These are phyloP conservation scores for Phytophthora pistaciae DNA, from an alignment of 352 stramenopile genomes.

Conservation along the genomic window DNA sequence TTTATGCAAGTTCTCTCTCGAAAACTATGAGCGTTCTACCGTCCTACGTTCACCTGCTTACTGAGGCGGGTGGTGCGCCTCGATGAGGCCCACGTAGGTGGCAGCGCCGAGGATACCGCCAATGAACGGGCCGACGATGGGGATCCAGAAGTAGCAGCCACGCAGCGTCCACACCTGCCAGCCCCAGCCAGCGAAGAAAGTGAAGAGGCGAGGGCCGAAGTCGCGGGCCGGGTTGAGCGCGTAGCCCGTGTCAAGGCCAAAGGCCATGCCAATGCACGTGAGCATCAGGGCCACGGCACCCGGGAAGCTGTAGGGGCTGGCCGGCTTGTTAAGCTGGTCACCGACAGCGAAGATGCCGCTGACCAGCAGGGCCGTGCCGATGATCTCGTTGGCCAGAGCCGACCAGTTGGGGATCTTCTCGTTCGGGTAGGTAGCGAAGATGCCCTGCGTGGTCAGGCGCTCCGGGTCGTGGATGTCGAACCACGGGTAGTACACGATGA, in stretches of 20 bases:
- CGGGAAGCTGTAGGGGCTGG: constrained; percentile 48
- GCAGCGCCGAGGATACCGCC: constrained; percentile 33
- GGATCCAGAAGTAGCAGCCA: constrained; percentile 36
- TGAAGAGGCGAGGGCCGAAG: constrained; percentile 59
- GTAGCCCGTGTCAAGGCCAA: constrained; percentile 51
- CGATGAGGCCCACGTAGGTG: constrained; percentile 33
- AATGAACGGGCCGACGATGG: constrained; percentile 36
- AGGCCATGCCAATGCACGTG: constrained; percentile 46
- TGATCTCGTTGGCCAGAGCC: constrained; percentile 52
- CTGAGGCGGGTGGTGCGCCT: constrained; percentile 28
- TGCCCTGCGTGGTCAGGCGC: constrained; percentile 43
- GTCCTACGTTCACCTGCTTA: constrained; percentile 1
- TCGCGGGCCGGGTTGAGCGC: constrained; percentile 56
- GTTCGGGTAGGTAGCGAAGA: constrained; percentile 66
- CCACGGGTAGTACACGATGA: constrained; percentile 69
- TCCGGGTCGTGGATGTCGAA: constrained; percentile 59
- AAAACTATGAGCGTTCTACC: not conserved
- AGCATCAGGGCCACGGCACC: constrained; percentile 44
- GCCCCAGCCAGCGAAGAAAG: constrained; percentile 55
- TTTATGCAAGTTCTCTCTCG: not conserved
- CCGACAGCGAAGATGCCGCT: constrained; percentile 54
- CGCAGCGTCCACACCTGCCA: constrained; percentile 48
- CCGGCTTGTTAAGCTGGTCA: constrained; percentile 56
- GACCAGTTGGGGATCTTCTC: constrained; percentile 48
- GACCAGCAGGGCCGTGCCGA: constrained; percentile 50